These are phyloP conservation scores for Chrysanthemum seticuspe DNA, from an alignment of 129 eudicot genomes.

Conservation along the genomic window DNA sequence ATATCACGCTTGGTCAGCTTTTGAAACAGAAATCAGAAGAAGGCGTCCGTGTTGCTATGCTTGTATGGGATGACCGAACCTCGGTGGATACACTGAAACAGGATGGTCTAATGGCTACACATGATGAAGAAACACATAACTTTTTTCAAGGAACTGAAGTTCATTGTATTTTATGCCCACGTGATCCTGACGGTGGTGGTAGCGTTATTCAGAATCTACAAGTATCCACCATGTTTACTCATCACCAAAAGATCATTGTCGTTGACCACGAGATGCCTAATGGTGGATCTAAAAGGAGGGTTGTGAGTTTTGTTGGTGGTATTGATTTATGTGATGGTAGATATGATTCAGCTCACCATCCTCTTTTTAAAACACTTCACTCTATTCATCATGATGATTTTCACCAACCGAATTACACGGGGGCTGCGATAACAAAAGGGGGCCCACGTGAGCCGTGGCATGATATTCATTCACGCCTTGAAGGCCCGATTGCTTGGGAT, in stretches of 20 bases:
- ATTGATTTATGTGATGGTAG: slow-evolving; percentile 82
- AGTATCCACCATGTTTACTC: slow-evolving; percentile 80
- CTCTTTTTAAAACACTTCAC: slow-evolving; percentile 66
- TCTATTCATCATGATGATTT: slow-evolving; percentile 70
- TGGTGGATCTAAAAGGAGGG: slow-evolving; percentile 52
- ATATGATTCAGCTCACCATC: slow-evolving; percentile 61
- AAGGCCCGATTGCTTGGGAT: slow-evolving; percentile 88
- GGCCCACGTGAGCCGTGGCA: slow-evolving; percentile 96
- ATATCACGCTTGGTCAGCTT: slow-evolving; percentile 62
- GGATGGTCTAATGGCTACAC: slow-evolving; percentile 87
- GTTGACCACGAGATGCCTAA: slow-evolving; percentile 66
- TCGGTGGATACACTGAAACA: slow-evolving; percentile 53
- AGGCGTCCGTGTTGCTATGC: slow-evolving; percentile 71
- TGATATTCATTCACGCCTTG: slow-evolving; percentile 75
- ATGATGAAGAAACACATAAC: slow-evolving; percentile 67
- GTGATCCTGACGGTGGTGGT: slow-evolving; percentile 76
- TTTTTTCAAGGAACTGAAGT: slow-evolving; percentile 54
- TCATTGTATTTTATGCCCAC: slow-evolving; percentile 69
- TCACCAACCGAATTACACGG: slow-evolving; percentile 72
- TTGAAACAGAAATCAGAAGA: slow-evolving; percentile 66
- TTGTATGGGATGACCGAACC: slow-evolving; percentile 76
- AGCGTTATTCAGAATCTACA: slow-evolving; percentile 62
- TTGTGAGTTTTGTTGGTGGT: slow-evolving; percentile 84
- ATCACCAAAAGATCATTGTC: slow-evolving; percentile 82
- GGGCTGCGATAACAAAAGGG: slow-evolving; percentile 61